Base-by-base conservation (phyloP, 345 rosid genomes). In the Salix brachista region DNA sequence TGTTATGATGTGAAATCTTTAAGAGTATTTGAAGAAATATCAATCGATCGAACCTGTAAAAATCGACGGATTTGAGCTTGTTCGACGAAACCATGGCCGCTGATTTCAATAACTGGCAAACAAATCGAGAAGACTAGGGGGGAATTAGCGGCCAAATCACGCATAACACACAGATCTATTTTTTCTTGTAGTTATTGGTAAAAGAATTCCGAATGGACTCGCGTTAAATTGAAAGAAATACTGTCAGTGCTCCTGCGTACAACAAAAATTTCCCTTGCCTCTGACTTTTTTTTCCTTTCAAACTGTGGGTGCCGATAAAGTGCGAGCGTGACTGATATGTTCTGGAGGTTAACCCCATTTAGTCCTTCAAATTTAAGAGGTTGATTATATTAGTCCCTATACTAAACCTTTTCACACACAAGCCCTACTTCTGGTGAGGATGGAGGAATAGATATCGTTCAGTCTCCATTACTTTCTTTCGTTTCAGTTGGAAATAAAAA, bases 11-110 rank as follows among this genome's bases (percentile, higher is more conserved):
- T 26, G 62, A 56, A 56, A n/a, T 56, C 62, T 56, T 56, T 46
- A 46, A 46, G 18, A 46, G 52, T 46, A 17, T 11, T n/a, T 19
- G 13, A 16, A 26, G n/a, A 67, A 52, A 75, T 26, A 37, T 30
- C 52, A 64, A 71, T 23, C 12, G 19, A 36, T 36, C 71, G 13
- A 34, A 78, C 84, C 84, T 78, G 79, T 82, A 82, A 61, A 82
- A 82, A 75, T 82, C 84, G 50, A 82, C 81, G 36, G 84, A 82
- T 82, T 82, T 82, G 70, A 82, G 79, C 79, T 67, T 82, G 70
- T 58, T 66, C 10, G 84, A 16, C 18, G 84, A 78, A 65, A 82
- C 69, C 84, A 80, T 80, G 77, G 77, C 70, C 8, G 26, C 25
- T 42, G 73, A 76, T 56, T 34, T 12, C 25, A 21, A 52, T 50